Conservation (phyloP, 768 basidiomycete genomes). For the Fibroporia radiculosa region DNA sequence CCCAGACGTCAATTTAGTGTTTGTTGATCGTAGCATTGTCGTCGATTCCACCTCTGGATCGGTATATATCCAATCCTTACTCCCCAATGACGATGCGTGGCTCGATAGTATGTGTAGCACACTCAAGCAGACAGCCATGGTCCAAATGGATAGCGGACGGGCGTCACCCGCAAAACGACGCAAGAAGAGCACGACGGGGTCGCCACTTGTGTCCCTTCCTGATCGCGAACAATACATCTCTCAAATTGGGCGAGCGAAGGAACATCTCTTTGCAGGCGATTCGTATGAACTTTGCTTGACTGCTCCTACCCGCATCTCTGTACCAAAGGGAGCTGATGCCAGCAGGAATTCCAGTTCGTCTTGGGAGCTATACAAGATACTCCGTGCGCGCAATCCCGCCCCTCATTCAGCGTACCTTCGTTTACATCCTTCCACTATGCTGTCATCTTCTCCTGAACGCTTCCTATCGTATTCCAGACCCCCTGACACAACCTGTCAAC, state of each 20-base stretch:
- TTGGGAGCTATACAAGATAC: constrained; percentile 67
- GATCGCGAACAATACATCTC: constrained; percentile 54
- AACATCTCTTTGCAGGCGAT: constrained; percentile 73
- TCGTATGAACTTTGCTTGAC: constrained; percentile 94
- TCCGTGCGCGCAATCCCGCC: constrained; percentile 77
- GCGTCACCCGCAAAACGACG: constrained; percentile 11
- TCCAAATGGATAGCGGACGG: constrained; percentile 3
- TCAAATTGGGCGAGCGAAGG: constrained; percentile 63
- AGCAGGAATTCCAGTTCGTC: constrained; percentile 30
- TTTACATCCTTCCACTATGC: constrained; percentile 64
- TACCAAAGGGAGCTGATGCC: constrained; percentile 31
- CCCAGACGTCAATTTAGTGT: constrained; percentile 69
- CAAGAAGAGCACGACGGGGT: constrained; percentile 11
- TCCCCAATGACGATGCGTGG: constrained; percentile 55
- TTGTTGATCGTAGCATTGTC: constrained; percentile 74
- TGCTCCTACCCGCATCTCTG: constrained; percentile 52
- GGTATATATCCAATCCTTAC: constrained; percentile 59
- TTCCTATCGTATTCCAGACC: constrained; percentile 77
- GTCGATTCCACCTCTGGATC: constrained; percentile 45
- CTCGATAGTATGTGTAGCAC: constrained; percentile 33
- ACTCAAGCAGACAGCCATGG: constrained; percentile 20
- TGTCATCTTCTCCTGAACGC: constrained; percentile 88
- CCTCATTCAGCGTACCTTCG: constrained; percentile 82
- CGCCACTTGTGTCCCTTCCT: constrained; percentile 41
- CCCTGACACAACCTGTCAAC: constrained; percentile 59